Evolutionary conservation across 768 basidiomycete genomes (phyloP), one percentile per base, ranked within the genome.

Genomic region (Phaffia tasmanica): DNA sequence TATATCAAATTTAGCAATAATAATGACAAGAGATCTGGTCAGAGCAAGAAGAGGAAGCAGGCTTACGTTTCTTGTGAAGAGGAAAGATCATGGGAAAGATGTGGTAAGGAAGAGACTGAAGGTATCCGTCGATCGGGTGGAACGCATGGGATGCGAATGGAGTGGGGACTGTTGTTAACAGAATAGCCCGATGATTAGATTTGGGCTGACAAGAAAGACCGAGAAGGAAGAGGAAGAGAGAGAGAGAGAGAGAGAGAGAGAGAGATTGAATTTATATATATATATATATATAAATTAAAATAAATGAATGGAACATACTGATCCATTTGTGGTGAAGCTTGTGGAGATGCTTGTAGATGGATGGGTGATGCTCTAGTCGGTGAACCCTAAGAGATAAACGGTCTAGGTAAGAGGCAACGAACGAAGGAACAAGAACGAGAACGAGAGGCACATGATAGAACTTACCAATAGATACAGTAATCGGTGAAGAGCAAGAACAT

Each of bases 301-400:
- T 23, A 35, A 46, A 68, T 53, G 3, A 23, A 27, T 3, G 57
- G 21, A 42, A 84, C 91, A 64, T 76, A 94, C 92, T 84, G 70
- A 98, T 80, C 95, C 95, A 99, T 77, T 89, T 93, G 82, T 99
- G 95, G 76, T 99, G 95, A 1, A 94, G 92, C 77, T 99, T 99
- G 77, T 99, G 95, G 56, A 99, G 72, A 65, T 81, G 78, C 75
- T 94, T 98, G 81, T 99, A 99, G 66, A 95, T 71, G 49, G 80
- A 63, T 1, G 94, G 94, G 67, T 86, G 79, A 74, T 99, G 95
- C 64, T 94, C 80, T 78, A 81, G 81, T 29, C 95, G 85, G 74
- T 99, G 95, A n/a, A 94, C 80, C 35, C 35, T 42, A 11, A 42
- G 35, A 5, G 35, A 42, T 4, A 42, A 11, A 42, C 35, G 35